Evolutionary conservation across 495 filamentous ascomycete genomes (phyloP).

Genomic region (Wilcoxina mikolae): DNA sequence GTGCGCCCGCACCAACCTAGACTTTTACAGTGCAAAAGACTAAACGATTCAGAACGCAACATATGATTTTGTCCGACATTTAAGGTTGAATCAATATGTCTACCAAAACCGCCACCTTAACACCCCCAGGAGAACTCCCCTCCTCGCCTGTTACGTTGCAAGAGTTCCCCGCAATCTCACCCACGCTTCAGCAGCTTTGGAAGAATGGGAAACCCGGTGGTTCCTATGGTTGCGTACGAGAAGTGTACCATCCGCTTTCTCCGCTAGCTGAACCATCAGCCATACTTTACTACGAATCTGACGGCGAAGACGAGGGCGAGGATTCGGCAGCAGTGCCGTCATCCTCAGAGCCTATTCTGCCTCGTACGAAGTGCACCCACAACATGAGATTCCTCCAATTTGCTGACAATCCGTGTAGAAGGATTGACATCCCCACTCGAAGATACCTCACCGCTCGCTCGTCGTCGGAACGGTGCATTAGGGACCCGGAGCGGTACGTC

Average conservation of each 20-base stretch:
- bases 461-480: neutral
- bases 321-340: neutral
- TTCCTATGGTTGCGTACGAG: constrained; percentile 24
- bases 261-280: constrained; percentile 21
- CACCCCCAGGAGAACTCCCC: neutral
- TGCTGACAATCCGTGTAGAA: neutral
- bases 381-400: neutral
- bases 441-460: neutral
- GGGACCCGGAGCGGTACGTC: neutral
- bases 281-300: constrained; percentile 20
- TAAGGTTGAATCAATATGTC: neutral
- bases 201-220: neutral
- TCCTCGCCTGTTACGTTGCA: neutral
- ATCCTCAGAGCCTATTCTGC: neutral
- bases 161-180: constrained; percentile 1
- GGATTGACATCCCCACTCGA: neutral
- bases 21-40: too few relatives aligned
- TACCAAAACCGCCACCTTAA: neutral
- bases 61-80: neutral
- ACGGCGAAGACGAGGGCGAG: constrained; percentile 18
- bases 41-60: neutral
- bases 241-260: constrained; percentile 26
- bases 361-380: neutral
- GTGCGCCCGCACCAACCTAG: too few relatives aligned
- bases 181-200: neutral